Conservation (phyloP, 805 yeast genomes). For the Candida ficus region DNA sequence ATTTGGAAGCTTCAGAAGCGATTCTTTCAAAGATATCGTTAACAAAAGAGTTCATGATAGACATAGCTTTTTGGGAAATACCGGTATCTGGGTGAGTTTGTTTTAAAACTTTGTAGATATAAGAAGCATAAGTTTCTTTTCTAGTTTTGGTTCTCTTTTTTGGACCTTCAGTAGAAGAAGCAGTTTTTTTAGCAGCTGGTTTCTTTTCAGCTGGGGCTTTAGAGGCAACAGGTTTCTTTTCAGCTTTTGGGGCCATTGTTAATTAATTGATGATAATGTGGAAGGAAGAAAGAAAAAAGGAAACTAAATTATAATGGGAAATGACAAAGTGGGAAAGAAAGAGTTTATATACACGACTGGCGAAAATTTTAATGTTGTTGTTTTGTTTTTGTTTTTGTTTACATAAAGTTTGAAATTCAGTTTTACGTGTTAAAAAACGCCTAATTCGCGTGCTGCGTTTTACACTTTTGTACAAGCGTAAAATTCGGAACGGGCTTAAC, state of each 20-base stretch:
- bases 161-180: slow-evolving; percentile 68
- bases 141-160: slow-evolving; percentile 94
- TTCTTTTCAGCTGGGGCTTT: slow-evolving; percentile 97
- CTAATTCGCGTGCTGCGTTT: not conserved
- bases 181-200: slow-evolving; percentile 87
- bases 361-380: not conserved
- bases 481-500: no score
- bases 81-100: slow-evolving; percentile 99
- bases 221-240: slow-evolving; percentile 78
- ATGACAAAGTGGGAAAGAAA: slow-evolving; percentile 7
- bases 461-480: not conserved
- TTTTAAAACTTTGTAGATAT: slow-evolving; percentile 95
- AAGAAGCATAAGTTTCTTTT: slow-evolving; percentile 96
- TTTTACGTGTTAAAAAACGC: not conserved
- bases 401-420: not conserved
- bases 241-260: slow-evolving; percentile 57
- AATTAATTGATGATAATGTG: slow-evolving; percentile 8
- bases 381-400: slow-evolving; percentile 1
- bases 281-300: slow-evolving; percentile 3
- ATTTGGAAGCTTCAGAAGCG: slow-evolving; percentile 95
- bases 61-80: slow-evolving; percentile 97
- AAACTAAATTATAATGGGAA: slow-evolving; percentile 1
- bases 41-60: slow-evolving; percentile 96
- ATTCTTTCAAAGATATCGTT: slow-evolving; percentile 98
- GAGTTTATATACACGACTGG: slow-evolving; percentile 10